Base-by-base conservation (phyloP, 73 alveolate genomes). In the Paramecium primaurelia region DNA sequence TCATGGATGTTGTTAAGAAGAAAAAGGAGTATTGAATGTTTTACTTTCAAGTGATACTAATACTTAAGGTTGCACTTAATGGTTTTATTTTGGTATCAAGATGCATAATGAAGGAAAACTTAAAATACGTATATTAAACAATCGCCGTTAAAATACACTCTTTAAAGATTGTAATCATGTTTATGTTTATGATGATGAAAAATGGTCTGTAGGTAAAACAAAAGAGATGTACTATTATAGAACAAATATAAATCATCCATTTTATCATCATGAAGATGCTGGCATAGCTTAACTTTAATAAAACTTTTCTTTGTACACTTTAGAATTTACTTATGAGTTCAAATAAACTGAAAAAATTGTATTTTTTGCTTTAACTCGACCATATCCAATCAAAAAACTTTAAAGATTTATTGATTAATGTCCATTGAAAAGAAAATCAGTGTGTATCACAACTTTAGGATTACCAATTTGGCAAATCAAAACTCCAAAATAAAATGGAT, bases 81-180 rank as follows among this genome's bases (percentile, higher is more conserved):
- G 94, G 94, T 89, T 89, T 89, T 89, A 89, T 47, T 89, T 89
- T 71, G 94, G 94, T 5, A 11, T 89, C 25, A 89, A 89, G 59
- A 85, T 71, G 18, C 80, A 73, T 9, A 47, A 68, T 16, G 77
- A 59, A 40, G 38, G 58, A 34, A 64, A 36, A 20, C 83, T 89
- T 0, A 69, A 40, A 14, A 71, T 89, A 25, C 47, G 88, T 18
- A 89, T 89, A 22, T 54, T 89, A 28, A 89, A 89, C 32, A 71
- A 83, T 32, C 71, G 94, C 36, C 45, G 88, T 8, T 59, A 40
- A 37, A 89, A 89, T 40, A 59, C 92, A 32, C 75, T 89, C 5
- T 71, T 89, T 32, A 80, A 42, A 12, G 58, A 80, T 10, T 80
- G 58, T 34, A 80, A 80, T 26, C 91, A 80, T 47, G 58, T 80